Base-by-base conservation (phyloP, 1,284 basidiomycete genomes). In the Pterula multifida region DNA sequence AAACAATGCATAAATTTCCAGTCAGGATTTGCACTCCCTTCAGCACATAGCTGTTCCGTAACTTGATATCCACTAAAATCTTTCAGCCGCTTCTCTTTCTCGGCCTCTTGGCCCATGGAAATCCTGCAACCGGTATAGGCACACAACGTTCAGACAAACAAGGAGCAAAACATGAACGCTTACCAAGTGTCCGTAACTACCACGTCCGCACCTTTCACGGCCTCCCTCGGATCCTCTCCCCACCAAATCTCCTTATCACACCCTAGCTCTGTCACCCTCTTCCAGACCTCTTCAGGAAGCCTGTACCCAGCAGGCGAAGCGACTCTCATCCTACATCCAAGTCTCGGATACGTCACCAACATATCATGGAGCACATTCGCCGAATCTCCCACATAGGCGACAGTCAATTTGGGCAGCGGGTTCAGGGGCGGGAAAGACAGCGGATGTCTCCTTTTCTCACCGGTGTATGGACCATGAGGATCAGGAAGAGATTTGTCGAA, bases 1-100 rank as follows among this genome's bases (percentile, higher is more conserved):
- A 98, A 72, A 64, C 95, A 98, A 63, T 98, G 95, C 70, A 98
- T 70, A 73, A 98, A 98, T 65, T 87, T 85, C 94, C 94, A 97
- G 60, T 92, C 72, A 2, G 79, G 76, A 47, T 91, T 87, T 13
- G 93, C 93, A 4, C 85, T 88, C 2, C 88, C 87, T 49, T 79
- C 74, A 23, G 69, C 67, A 63, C 90, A 91, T 36, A 94, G 73
- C 49, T 74, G 65, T 63, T 98, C 92, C 0, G 95, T 98, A 45
- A 98, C 83, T 63, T 98, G 96, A 68, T 93, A 98, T 1, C 95
- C 95, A 6, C 76, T 58, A 67, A 98, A 98, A 54, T 92, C 93
- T 50, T 79, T 70, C 47, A 97, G 67, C 26, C 95, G 83, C 59
- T 91, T 81, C n/a, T 72, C 85, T 59, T 94, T 93, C 65, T 97